These are phyloP conservation scores for Melocanna baccifera DNA, from an alignment of 176 grass and related monocot genomes.

Conservation along the genomic window DNA sequence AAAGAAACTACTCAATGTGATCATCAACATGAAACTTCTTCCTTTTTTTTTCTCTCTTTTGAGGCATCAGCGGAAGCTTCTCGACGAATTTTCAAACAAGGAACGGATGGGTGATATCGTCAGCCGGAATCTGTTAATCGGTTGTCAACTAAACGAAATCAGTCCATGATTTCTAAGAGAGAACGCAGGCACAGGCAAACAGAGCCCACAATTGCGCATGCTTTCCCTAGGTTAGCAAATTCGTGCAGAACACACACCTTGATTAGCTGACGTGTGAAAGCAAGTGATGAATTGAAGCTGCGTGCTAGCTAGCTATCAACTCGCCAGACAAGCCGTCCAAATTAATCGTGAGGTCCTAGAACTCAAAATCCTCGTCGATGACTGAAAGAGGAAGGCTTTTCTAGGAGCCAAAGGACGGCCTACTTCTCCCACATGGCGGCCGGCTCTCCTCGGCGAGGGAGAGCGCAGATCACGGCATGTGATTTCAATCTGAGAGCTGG, in stretches of 20 bases:
- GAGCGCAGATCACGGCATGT: slow-evolving; percentile 9
- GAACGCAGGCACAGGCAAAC: not conserved
- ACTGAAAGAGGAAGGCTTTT: not conserved
- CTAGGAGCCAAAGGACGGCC: not conserved
- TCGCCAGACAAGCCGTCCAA: not conserved
- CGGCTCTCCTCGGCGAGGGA: not conserved
- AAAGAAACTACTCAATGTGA: not conserved
- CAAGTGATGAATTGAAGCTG: not conserved
- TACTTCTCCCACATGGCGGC: slow-evolving; percentile 22
- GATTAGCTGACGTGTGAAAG: not conserved
- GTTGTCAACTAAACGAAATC: not conserved
- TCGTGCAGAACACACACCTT: not conserved
- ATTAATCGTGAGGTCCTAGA: not conserved
- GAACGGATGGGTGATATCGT: not conserved
- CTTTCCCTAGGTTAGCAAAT: not conserved
- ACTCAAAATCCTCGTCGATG: not conserved
- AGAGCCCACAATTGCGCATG: not conserved
- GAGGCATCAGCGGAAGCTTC: not conserved
- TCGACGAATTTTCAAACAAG: not conserved
- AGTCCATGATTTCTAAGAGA: not conserved
- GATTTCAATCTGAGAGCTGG: not conserved
- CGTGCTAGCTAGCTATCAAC: not conserved
- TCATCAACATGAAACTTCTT: not conserved
- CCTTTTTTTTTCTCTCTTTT: not conserved
- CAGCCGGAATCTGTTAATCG: not conserved